Evolutionary conservation across 306 rosid genomes (phyloP).

Genomic region (Acacia confusa): DNA sequence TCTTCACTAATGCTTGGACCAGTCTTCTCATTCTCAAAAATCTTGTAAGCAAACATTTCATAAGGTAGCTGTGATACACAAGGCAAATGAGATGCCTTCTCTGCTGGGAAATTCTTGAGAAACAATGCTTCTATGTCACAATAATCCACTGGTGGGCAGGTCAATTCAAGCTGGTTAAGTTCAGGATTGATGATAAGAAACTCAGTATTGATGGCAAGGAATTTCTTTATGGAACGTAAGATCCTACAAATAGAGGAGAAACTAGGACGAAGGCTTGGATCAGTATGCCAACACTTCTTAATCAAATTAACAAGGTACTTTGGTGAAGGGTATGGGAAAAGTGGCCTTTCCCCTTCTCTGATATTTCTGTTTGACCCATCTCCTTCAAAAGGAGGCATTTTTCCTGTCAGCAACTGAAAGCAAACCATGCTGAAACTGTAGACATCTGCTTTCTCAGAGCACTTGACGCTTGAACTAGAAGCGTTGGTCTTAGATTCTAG

Average conservation of each 20-base stretch:
- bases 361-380: constrained; percentile 63
- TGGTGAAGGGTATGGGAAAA: constrained; percentile 79
- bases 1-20: constrained; percentile 26
- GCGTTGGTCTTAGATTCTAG: constrained; percentile 46
- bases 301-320: constrained; percentile 78
- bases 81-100: constrained; percentile 30
- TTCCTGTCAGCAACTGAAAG: constrained; percentile 85
- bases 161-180: constrained; percentile 45
- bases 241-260: constrained; percentile 91
- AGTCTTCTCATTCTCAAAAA: constrained; percentile 66
- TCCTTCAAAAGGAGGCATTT: constrained; percentile 89
- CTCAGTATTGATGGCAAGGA: constrained; percentile 57
- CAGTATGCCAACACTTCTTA: constrained; percentile 84
- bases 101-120: constrained; percentile 42
- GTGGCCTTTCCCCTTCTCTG: constrained; percentile 88
- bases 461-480: constrained; percentile 27
- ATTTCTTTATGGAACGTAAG: constrained; percentile 72
- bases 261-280: constrained; percentile 67
- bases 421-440: constrained; percentile 92
- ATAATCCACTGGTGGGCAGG: constrained; percentile 59
- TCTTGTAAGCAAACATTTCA: constrained; percentile 77
- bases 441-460: constrained; percentile 81
- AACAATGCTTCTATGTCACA: constrained; percentile 69
- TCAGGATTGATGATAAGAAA: constrained; percentile 56
- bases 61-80: constrained; percentile 67